phyloP scores from a whole-genome alignment of 108 stramenopile species.

The Cyclotella cryptica region DNA sequence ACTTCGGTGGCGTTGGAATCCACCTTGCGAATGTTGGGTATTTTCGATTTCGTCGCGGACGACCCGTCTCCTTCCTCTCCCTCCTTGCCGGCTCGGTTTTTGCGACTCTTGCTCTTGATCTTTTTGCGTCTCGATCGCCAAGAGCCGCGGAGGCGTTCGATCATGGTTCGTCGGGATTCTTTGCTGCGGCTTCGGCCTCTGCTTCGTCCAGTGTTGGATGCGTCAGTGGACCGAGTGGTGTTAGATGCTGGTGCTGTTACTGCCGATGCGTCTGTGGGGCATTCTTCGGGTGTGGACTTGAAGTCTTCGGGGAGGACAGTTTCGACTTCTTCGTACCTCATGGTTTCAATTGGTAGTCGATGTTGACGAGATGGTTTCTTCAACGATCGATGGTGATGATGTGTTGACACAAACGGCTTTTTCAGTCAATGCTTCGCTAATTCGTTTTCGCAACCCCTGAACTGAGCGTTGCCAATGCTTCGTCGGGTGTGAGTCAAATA shows the following conservation, averaged over 20 bases:
- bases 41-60: neutral
- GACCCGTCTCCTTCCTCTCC: neutral
- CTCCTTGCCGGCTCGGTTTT: neutral
- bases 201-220: neutral
- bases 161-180: conserved; percentile 13
- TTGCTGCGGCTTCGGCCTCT: conserved; percentile 2
- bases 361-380: too few relatives aligned
- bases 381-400: too few relatives aligned
- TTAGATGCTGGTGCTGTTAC: neutral
- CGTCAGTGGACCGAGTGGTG: neutral
- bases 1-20: conserved; percentile 42
- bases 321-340: conserved; percentile 52
- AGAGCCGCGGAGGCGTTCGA: conserved; percentile 25
- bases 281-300: neutral
- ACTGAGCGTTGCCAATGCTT: too few relatives aligned
- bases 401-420: too few relatives aligned
- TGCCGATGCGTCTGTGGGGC: neutral
- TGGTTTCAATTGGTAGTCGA: conserved; percentile 5
- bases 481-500: too few relatives aligned
- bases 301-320: conserved; percentile 45
- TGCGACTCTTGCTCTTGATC: conserved; percentile 3
- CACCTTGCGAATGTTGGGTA: conserved; percentile 19
- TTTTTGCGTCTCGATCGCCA: conserved; percentile 17
- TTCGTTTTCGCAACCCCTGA: too few relatives aligned
- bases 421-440: too few relatives aligned